phyloP scores from a whole-genome alignment of 139 green algal species.

The Chlorella ohadii region DNA sequence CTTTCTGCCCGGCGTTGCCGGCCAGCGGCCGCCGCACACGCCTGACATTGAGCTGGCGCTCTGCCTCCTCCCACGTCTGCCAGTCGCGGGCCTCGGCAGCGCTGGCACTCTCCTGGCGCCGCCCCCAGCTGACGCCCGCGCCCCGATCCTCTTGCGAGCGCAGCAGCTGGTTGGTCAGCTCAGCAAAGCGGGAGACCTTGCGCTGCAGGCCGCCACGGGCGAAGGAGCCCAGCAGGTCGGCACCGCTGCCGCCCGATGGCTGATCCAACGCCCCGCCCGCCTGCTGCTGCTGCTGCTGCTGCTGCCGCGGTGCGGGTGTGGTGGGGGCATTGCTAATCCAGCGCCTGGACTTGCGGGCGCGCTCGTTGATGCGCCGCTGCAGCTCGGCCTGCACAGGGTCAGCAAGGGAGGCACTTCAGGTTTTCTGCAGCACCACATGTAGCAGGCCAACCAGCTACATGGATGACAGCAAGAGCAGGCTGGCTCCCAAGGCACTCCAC shows the following conservation, averaged over 20 bases:
- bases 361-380: conserved; percentile 1
- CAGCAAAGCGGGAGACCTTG: conserved; percentile 27
- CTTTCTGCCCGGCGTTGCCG: neutral
- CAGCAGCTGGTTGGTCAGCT: conserved; percentile 15
- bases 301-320: neutral
- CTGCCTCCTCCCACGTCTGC: neutral
- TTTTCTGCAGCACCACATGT: neutral
- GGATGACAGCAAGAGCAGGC: no score
- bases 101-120: neutral
- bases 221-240: neutral
- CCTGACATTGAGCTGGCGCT: neutral
- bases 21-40: neutral
- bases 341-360: neutral
- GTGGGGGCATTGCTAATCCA: neutral
- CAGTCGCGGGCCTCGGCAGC: neutral
- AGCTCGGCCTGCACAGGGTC: neutral
- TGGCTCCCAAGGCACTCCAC: no score
- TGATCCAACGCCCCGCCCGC: neutral
- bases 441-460: neutral
- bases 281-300: neutral
- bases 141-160: conserved; percentile 3
- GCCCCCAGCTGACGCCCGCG: neutral
- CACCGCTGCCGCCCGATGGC: neutral
- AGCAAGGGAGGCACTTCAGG: neutral
- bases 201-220: neutral